A percentile compares a stretch with the other conserved stretches of the same genome.
Conservation (phyloP, 1,139 yeast species). For the Blastobotrys proliferans region DNA sequence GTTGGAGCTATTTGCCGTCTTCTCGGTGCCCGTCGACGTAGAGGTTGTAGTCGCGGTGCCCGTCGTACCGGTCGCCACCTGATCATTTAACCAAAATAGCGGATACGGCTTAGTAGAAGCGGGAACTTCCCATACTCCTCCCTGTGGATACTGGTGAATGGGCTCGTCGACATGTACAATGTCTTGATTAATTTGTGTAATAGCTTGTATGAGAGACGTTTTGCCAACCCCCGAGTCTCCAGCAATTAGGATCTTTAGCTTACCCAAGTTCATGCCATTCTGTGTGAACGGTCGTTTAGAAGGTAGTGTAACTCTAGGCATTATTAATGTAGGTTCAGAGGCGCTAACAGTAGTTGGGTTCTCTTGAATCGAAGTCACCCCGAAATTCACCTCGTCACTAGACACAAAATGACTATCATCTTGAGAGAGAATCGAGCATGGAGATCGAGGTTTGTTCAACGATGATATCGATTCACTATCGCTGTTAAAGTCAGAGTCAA, state of each 20-base stretch:
- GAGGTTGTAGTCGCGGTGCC: not conserved
- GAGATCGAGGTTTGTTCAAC: constrained; percentile 3
- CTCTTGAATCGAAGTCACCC: constrained; percentile 9
- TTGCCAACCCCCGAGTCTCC: constrained; percentile 30
- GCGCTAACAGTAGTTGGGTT: not conserved
- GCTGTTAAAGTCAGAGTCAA: constrained; percentile 4
- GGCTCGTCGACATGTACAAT: constrained; percentile 29
- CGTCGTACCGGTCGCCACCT: not conserved
- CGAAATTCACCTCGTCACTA: constrained; percentile 8
- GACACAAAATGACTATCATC: constrained; percentile 8
- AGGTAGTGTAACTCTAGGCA: constrained; percentile 29
- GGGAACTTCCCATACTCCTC: constrained; percentile 15
- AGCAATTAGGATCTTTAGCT: constrained; percentile 27
- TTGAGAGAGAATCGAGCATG: constrained; percentile 10
- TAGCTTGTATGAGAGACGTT: constrained; percentile 26
- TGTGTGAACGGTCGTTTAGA: constrained; percentile 27
- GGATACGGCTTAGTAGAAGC: constrained; percentile 30
- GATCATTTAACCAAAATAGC: constrained; percentile 19
- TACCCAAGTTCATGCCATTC: constrained; percentile 27
- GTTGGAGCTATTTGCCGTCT: not conserved
- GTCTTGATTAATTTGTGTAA: constrained; percentile 23
- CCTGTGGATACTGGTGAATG: constrained; percentile 1
- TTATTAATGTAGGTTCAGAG: constrained; percentile 20
- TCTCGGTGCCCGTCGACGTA: not conserved
- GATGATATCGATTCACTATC: constrained; percentile 6